Evolutionary conservation across 352 stramenopile genomes (phyloP), one percentile per base, ranked within the genome.

Genomic region (Thraustochytrium sp.): DNA sequence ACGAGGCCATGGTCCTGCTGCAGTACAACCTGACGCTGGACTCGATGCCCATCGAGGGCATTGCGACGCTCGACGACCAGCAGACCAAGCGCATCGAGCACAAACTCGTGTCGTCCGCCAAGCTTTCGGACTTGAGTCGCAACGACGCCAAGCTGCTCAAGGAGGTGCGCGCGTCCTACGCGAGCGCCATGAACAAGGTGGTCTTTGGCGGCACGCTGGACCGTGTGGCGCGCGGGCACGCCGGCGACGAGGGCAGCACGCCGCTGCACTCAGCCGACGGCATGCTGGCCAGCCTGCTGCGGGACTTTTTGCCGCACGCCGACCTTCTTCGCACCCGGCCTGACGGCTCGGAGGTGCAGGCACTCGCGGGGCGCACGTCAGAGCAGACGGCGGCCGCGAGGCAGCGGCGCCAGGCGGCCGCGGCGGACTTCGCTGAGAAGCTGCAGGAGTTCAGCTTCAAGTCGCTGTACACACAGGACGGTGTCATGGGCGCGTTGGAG

Each of bases 181-280:
- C 96, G 49, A 91, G 94, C 13, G 92, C 92, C 8, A 96, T 97
- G 92, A 96, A 95, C 87, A 91, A 90, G 72, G 93, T 97, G 40
- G 88, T 97, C 2, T 93, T 97, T 38, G 90, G 93, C 68, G 42
- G 51, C 13, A 64, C 48, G 23, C 31, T 72, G 61, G 9, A 38
- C 40, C 34, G 53, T 46, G 18, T 75, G 18, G 49, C 31, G 37
- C 3, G 18, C 38, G 26, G 42, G 0, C 23, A 54, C 11, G 54
- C 49, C 53, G n/a, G n/a, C 26, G 11, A 80, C 3, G 2, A 54
- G 4, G 61, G 29, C 26, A 26, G 77, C 55, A 31, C 59, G 2
- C 18, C 85, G 1, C n/a, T 31, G 9, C 53, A 78, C 2, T 29
- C n/a, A n/a, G 34, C 44, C 11, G 54, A 65, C 53, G n/a, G n/a